phyloP scores from a whole-genome alignment of 345 rosid genomes.

The Melaleuca quinquenervia region DNA sequence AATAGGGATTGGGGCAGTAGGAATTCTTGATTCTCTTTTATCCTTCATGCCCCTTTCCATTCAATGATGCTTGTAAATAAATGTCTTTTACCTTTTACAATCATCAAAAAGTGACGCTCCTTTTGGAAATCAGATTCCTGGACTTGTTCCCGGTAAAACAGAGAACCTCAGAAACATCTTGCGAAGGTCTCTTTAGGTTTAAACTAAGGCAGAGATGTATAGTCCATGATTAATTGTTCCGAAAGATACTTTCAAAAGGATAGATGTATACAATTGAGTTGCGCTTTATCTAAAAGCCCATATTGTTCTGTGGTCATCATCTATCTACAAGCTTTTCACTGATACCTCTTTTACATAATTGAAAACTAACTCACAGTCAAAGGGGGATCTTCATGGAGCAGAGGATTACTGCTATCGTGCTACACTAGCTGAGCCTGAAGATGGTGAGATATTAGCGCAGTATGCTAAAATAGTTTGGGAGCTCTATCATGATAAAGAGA shows the following conservation, averaged over 20 bases:
- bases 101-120: not conserved
- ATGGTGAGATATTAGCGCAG: constrained; percentile 37
- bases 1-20: not conserved
- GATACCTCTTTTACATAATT: not conserved
- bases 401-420: constrained; percentile 59
- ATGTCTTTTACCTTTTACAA: not conserved
- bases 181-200: not conserved
- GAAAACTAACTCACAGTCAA: constrained; percentile 20
- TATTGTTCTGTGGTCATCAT: not conserved
- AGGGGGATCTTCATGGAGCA: constrained; percentile 68
- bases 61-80: not conserved
- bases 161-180: not conserved
- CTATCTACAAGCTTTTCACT: not conserved
- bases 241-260: not conserved
- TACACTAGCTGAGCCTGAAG: constrained; percentile 51
- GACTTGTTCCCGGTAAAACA: not conserved
- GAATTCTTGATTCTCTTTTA: not conserved
- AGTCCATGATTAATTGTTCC: not conserved
- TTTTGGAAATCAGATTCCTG: not conserved
- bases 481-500: constrained; percentile 46
- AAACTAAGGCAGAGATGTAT: not conserved
- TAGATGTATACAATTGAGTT: not conserved
- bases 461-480: constrained; percentile 70
- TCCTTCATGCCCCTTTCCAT: not conserved
- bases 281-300: not conserved